These are phyloP conservation scores for Pseudohyphozyma bogoriensis DNA, from an alignment of 768 basidiomycete genomes.

Conservation along the genomic window DNA sequence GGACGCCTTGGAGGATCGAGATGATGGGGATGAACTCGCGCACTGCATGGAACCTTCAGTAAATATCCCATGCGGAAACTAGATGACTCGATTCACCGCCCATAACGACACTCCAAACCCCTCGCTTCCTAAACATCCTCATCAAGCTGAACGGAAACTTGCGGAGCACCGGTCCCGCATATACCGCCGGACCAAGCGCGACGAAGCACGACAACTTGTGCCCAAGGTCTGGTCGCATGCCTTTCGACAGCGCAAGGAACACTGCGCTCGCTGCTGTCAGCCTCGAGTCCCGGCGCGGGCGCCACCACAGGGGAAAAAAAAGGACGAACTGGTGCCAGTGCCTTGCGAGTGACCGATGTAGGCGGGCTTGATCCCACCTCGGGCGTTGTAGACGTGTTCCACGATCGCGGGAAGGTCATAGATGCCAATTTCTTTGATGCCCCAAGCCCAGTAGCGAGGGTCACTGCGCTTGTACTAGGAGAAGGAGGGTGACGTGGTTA, in stretches of 20 bases:
- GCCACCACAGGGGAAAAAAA: too few relatives aligned
- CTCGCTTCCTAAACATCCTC: constrained; percentile 39
- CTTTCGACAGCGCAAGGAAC: constrained; percentile 43
- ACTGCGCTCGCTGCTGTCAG: constrained; percentile 36
- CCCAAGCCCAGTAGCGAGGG: constrained; percentile 24
- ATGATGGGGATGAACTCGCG: constrained; percentile 24
- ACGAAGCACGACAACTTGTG: constrained; percentile 42
- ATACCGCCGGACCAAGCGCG: constrained; percentile 45
- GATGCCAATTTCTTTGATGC: constrained; percentile 42
- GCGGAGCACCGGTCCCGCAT: constrained; percentile 43
- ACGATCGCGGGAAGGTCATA: constrained; percentile 45
- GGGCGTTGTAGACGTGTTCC: constrained; percentile 38
- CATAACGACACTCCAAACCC: constrained; percentile 41
- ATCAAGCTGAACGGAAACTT: constrained; percentile 43
- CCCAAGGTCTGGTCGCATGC: constrained; percentile 44
- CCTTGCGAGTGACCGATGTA: constrained; percentile 47
- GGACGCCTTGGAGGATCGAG: background rate
- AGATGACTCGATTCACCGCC: constrained; percentile 28
- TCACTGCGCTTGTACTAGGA: constrained; percentile 6
- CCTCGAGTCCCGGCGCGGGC: too few relatives aligned
- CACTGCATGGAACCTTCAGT: background rate
- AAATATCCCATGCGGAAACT: too few relatives aligned
- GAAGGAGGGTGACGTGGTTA: background rate
- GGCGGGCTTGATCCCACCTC: constrained; percentile 40
- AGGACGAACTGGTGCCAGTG: constrained; percentile 11